These are phyloP conservation scores for Claviceps spartinae DNA, from an alignment of 2,329 filamentous ascomycete genomes.

Conservation along the genomic window DNA sequence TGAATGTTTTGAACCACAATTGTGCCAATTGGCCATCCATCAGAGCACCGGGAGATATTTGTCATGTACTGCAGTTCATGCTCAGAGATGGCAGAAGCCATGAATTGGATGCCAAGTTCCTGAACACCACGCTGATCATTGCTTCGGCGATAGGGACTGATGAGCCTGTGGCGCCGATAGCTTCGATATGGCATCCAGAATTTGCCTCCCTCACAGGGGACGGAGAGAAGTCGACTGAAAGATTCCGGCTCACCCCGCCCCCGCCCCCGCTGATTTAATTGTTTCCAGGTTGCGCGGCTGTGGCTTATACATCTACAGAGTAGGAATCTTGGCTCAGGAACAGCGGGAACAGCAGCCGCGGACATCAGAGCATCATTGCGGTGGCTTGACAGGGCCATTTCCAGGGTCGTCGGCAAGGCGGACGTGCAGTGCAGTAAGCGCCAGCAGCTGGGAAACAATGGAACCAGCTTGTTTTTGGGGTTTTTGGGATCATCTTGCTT, in stretches of 20 bases:
- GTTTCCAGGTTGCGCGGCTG: background rate
- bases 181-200: background rate
- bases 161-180: background rate
- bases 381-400: too few relatives aligned
- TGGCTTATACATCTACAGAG: background rate
- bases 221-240: background rate
- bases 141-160: background rate
- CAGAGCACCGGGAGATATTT: slow-evolving; percentile 1
- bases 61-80: background rate
- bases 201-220: background rate
- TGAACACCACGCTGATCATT: background rate
- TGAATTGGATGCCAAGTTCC: background rate
- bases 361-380: background rate
- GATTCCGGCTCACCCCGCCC: background rate
- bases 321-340: background rate
- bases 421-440: background rate
- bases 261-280: background rate
- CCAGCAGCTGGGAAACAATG: background rate
- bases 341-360: background rate
- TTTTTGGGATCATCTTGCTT: background rate
- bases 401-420: background rate
- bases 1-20: slow-evolving; percentile 14
- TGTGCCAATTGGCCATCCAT: slow-evolving; percentile 10
- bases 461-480: background rate
- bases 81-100: background rate